These are phyloP conservation scores for Tuber indicum DNA, from an alignment of 495 filamentous ascomycete species.

Conservation along the genomic window DNA sequence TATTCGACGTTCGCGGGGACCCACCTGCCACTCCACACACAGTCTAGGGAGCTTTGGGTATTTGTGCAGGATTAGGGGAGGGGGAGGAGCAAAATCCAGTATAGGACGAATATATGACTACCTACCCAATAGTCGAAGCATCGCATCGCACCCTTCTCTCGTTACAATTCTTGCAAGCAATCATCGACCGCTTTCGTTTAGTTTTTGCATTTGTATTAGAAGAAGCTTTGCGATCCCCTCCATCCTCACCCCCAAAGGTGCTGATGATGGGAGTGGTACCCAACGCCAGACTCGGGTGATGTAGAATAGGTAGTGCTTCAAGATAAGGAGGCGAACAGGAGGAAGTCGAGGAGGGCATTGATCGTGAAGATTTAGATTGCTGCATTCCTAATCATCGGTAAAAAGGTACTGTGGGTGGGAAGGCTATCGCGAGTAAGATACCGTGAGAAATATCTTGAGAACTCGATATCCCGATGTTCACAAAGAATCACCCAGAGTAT, in stretches of 20 bases:
- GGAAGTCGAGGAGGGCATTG: neutral
- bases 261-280: neutral
- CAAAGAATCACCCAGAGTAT: neutral
- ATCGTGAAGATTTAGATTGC: constrained; percentile 1
- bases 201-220: constrained; percentile 4
- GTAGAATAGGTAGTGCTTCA: neutral
- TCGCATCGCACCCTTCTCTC: constrained; percentile 28
- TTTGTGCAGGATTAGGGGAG: neutral
- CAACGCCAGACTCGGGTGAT: neutral
- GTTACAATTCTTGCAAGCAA: constrained; percentile 31
- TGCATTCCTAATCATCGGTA: neutral
- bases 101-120: neutral
- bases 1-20: neutral
- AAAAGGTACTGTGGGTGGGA: neutral
- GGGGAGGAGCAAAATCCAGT: neutral
- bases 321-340: neutral
- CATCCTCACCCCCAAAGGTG: constrained; percentile 7
- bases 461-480: neutral
- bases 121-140: constrained; percentile 21
- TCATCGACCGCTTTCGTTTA: constrained; percentile 29
- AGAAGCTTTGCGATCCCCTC: neutral
- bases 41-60: neutral
- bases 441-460: neutral
- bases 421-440: neutral
- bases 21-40: neutral